Evolutionary conservation across 352 stramenopile species (phyloP), one percentile per base, ranked within the genome.

Genomic region (Phytophthora cryptogea): DNA sequence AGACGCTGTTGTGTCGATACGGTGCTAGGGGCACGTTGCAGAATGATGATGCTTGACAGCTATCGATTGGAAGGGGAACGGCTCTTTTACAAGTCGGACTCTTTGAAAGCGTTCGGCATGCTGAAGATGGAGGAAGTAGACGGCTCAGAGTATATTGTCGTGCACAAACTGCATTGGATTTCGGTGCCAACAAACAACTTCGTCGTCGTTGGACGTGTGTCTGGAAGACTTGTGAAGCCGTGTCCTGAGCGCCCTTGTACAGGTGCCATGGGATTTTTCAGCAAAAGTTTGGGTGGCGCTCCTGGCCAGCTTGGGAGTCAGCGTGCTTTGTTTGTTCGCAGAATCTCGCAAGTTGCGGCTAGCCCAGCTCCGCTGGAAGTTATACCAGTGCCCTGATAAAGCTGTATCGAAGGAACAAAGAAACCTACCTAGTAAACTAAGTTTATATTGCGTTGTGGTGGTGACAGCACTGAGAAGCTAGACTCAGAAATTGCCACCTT

Each of bases 71-170:
- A 60, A 48, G 28, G 11, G 3, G 28, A 36, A 2, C 27, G n/a
- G 4, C 16, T 71, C 5, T 67, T 48, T 20, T 67, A 71, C 46
- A 47, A 14, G 4, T 4, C 39, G 7, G 28, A 62, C 17, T 20
- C 44, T 5, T 23, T 68, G 20, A 71, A 71, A 30, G 46, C 63
- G 3, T 55, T 71, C 28, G 57, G 63, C 0, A 26, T 71, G 17
- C 17, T 71, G 7, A 63, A 60, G 33, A 32, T 49, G 16, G 11
- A 35, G 30, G 49, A 63, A 3, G 58, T 52, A 9, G 33, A 54
- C 11, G 55, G 45, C 13, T 45, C 35, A 0, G 62, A 66, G 26
- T 54, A 54, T 45, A 17, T 70, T 0, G 37, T 54, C 16, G 4
- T 68, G 2, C 13, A 58, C 40, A 48, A 50, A 13, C 32, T 70